Evolutionary conservation across 2,329 filamentous ascomycete species (phyloP).

Genomic region (Colletotrichum tabaci): DNA sequence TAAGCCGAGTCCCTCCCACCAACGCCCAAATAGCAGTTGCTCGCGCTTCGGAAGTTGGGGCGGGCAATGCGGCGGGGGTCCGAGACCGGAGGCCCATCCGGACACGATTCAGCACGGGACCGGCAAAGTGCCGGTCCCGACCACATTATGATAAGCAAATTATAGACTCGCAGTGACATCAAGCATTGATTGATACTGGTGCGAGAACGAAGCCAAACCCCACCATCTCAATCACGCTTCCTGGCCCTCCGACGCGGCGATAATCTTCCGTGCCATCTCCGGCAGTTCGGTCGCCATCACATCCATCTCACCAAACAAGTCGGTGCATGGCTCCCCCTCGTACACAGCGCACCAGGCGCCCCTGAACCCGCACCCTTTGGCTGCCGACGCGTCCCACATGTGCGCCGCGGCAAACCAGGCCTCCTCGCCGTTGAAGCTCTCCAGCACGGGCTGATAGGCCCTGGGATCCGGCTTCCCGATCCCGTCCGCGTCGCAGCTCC

Average conservation of each 20-base stretch:
- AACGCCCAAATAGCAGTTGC: not conserved
- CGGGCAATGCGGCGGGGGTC: constrained; percentile 11
- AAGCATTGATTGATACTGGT: not conserved
- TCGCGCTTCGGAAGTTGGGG: not conserved
- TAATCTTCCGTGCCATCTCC: constrained; percentile 62
- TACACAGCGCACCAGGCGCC: constrained; percentile 68
- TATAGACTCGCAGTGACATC: not conserved
- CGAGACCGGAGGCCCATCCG: constrained; percentile 36
- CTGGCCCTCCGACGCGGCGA: constrained; percentile 45
- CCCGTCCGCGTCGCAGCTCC: constrained; percentile 64
- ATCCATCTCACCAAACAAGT: constrained; percentile 68
- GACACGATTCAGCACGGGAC: constrained; percentile 14
- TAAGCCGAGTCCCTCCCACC: not conserved
- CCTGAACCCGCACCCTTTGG: constrained; percentile 64
- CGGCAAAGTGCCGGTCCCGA: constrained; percentile 35
- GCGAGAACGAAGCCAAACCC: not conserved
- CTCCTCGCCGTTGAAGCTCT: constrained; percentile 56
- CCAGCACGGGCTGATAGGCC: constrained; percentile 61
- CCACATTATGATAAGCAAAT: constrained; percentile 6
- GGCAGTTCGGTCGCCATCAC: constrained; percentile 62
- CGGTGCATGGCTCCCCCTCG: constrained; percentile 65
- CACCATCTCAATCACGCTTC: not conserved
- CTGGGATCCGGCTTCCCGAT: constrained; percentile 65
- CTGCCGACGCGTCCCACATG: constrained; percentile 72
- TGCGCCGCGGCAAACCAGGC: constrained; percentile 73